phyloP scores from a whole-genome alignment of 495 filamentous ascomycete genomes.

The Lasiosphaeriaceae sp. region DNA sequence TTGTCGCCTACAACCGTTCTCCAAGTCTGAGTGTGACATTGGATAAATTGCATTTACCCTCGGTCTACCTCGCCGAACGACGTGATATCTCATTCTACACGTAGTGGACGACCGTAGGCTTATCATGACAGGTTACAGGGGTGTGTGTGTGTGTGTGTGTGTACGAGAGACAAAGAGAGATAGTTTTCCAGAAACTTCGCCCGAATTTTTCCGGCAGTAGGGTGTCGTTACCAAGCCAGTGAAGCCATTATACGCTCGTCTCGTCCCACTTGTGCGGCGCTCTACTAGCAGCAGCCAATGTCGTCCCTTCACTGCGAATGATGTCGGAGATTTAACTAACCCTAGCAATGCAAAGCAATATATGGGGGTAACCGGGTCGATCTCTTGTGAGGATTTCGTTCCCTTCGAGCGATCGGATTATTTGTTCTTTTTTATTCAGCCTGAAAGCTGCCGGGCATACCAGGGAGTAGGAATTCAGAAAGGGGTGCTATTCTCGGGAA shows the following conservation, averaged over 20 bases:
- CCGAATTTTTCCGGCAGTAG: slow-evolving; percentile 6
- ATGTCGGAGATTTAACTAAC: slow-evolving; percentile 12
- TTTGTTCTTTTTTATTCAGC: neutral
- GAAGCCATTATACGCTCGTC: slow-evolving; percentile 2
- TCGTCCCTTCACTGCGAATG: neutral
- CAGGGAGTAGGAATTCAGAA: neutral
- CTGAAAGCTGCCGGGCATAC: neutral
- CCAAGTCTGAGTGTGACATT: too few species aligned
- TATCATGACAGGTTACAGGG: too few species aligned
- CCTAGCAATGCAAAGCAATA: slow-evolving; percentile 6
- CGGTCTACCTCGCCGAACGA: too few species aligned
- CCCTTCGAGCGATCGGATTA: slow-evolving; percentile 2
- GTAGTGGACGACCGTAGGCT: too few species aligned
- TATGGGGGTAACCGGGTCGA: slow-evolving; percentile 11
- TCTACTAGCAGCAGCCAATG: neutral
- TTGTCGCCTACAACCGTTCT: too few species aligned
- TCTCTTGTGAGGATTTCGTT: slow-evolving; percentile 3
- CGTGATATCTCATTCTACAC: too few species aligned
- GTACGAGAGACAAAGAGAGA: too few species aligned
- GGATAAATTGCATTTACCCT: too few species aligned
- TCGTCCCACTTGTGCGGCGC: neutral
- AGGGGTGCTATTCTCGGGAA: neutral
- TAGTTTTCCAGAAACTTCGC: neutral
- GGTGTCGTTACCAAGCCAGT: neutral
- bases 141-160: too few species aligned